phyloP scores from a whole-genome alignment of 148 eudicot species.

The Persicaria tinctoria region DNA sequence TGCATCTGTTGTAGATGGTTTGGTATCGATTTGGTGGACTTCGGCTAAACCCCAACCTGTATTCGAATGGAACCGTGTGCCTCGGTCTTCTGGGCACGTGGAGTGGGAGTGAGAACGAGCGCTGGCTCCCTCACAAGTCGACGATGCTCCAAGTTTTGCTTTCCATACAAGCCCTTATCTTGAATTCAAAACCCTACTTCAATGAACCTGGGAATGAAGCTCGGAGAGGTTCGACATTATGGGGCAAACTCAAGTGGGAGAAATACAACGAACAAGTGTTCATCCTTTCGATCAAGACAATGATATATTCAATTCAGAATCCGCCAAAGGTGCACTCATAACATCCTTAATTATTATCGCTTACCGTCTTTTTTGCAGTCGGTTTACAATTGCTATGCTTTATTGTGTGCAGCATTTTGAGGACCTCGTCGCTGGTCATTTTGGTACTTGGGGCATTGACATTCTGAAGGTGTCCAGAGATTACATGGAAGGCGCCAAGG shows the following conservation, averaged over 20 bases:
- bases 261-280: slow-evolving; percentile 54
- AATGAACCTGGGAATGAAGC: slow-evolving; percentile 69
- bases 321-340: slow-evolving; percentile 59
- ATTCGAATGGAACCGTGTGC: slow-evolving; percentile 74
- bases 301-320: slow-evolving; percentile 52
- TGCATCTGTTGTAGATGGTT: slow-evolving; percentile 34
- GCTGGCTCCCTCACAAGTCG: slow-evolving; percentile 63
- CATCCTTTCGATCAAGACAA: slow-evolving; percentile 49
- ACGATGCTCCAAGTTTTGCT: slow-evolving; percentile 82
- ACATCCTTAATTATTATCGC: too few relatives aligned
- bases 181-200: slow-evolving; percentile 65
- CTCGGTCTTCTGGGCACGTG: slow-evolving; percentile 83
- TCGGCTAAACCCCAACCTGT: slow-evolving; percentile 72
- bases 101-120: slow-evolving; percentile 47
- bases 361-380: too few relatives aligned
- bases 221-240: neutral
- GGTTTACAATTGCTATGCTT: too few relatives aligned
- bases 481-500: slow-evolving; percentile 48
- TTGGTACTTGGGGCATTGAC: slow-evolving; percentile 34
- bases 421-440: slow-evolving; percentile 60
- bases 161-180: slow-evolving; percentile 72
- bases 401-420: slow-evolving; percentile 56
- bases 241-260: slow-evolving; percentile 31
- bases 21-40: slow-evolving; percentile 68
- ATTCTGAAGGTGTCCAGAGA: slow-evolving; percentile 62